Base-by-base conservation (phyloP, 2,329 filamentous ascomycete species). In the Monosporascus ibericus region DNA sequence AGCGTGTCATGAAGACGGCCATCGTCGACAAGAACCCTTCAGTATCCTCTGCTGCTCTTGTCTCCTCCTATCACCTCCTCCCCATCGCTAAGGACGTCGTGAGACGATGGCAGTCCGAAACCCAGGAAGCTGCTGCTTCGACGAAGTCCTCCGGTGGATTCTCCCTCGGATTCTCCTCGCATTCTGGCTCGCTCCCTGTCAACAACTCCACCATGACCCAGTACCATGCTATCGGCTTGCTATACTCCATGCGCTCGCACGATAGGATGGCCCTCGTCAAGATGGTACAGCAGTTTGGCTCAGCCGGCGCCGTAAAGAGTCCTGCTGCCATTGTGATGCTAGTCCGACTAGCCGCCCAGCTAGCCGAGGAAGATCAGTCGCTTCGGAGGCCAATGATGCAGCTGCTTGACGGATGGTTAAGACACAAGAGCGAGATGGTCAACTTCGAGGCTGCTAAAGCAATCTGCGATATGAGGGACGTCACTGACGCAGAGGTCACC, bases 261-360 rank as follows among this genome's bases (percentile, higher is more conserved):
- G 94, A 99, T 71, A 85, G 94, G 64, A 99, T 99, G 94, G 92
- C 94, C 22, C 75, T 99, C 63, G 92, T 97, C 55, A 99, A 99
- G 81, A 97, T 99, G 94, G 92, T 99, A n/a, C 94, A 99, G 75
- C 94, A 99, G 71, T 97, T 96, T 69, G 91, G 91, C 49, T 86
- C 87, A 50, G 84, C 91, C 17, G 94, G 94, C 53, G 90, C 90
- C 11, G 87, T 97, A 57, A 97, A 96, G 84, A 96, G 89, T 72
- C 91, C 94, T 20, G 90, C 92, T 55, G 94, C 92, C 36, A 87
- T 92, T 53, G 84, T 99, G 48, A 86, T 99, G 82, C 80, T 99
- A 27, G 94, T 99, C 51, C 84, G 94, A 61, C 75, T 99, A 59
- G 94, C 94, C 36, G 90, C 92, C 42, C 94, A 96, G 76, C 78